Percentiles rank a stretch among this genome's conserved stretches.
phyloP scores from a whole-genome alignment of 768 basidiomycete genomes.

The Dacryopinax primogenitus region DNA sequence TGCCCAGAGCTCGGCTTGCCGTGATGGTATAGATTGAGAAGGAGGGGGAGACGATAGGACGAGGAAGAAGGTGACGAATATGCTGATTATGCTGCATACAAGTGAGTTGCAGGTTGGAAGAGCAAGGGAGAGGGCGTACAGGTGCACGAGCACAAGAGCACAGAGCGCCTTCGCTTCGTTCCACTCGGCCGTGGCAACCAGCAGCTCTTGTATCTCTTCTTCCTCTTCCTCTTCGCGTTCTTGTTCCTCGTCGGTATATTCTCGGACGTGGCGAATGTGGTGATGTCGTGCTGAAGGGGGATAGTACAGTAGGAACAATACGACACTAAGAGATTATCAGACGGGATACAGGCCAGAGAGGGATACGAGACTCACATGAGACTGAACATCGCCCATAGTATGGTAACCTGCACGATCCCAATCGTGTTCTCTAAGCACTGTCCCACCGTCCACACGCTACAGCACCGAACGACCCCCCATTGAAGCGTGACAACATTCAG shows the following conservation, averaged over 20 bases:
- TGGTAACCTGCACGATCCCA: constrained; percentile 65
- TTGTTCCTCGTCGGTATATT: constrained; percentile 10
- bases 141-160: constrained; percentile 54
- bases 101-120: constrained; percentile 9
- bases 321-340: constrained; percentile 39
- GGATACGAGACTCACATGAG: constrained; percentile 51
- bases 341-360: neutral
- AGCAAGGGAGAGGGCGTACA: constrained; percentile 40
- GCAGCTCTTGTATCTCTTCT: constrained; percentile 15
- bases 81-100: constrained; percentile 38
- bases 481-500: constrained; percentile 83
- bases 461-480: constrained; percentile 71
- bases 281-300: constrained; percentile 41
- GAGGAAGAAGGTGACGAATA: constrained; percentile 50
- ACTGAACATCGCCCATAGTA: constrained; percentile 77
- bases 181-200: constrained; percentile 56
- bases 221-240: constrained; percentile 11
- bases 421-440: constrained; percentile 68
- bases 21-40: constrained; percentile 32
- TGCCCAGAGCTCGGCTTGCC: constrained; percentile 50
- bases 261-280: constrained; percentile 44
- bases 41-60: constrained; percentile 25
- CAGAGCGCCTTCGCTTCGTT: constrained; percentile 60
- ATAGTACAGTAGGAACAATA: constrained; percentile 87
- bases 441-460: constrained; percentile 55